Base-by-base conservation (phyloP, 2,329 filamentous ascomycete species). In the Xylaria sp. region DNA sequence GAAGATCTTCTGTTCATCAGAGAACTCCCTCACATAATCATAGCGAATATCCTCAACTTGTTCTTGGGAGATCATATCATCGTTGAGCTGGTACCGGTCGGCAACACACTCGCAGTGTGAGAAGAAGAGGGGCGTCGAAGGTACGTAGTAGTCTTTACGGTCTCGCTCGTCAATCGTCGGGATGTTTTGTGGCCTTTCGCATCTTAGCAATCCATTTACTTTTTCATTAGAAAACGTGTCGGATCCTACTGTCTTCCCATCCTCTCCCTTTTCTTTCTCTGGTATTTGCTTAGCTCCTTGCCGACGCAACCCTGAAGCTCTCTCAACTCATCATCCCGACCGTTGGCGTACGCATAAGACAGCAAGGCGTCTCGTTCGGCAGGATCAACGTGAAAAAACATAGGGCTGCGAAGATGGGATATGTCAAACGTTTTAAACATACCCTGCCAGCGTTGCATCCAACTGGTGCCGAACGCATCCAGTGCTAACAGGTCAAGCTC, bases 301-400 rank as follows among this genome's bases (percentile, higher is more conserved):
- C 91, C 91, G 0, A 93, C 90, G 64, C 90, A 92, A 2, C 89
- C 88, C 0, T 83, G 78, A 48, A 94, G 88, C 75, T 93, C 89
- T 47, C 84, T 79, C 8, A 93, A 75, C 69, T 94, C 90, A 5
- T 77, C 75, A 60, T 87, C 83, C n/a, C 87, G 77, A 0, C 82
- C 82, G 17, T 83, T 79, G 58, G 84, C 81, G 68, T 90, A 87
- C 0, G 89, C 83, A 74, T 88, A 90, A 1, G 87, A 88, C 21
- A 93, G 77, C 68, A 94, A 77, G 0, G 88, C 88, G 76, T 94
- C 91, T 1, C 90, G 81, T 73, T 94, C 90, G 1, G 84, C 80
- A 0, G 91, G 91, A 70, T 94, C 90, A 13, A 91, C 81, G 71
- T 95, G 91, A 78, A 92, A 94, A 70, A 93, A 90, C 88, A 94